Conservation (phyloP, 768 basidiomycete species). For the Gautieria morchelliformis region DNA sequence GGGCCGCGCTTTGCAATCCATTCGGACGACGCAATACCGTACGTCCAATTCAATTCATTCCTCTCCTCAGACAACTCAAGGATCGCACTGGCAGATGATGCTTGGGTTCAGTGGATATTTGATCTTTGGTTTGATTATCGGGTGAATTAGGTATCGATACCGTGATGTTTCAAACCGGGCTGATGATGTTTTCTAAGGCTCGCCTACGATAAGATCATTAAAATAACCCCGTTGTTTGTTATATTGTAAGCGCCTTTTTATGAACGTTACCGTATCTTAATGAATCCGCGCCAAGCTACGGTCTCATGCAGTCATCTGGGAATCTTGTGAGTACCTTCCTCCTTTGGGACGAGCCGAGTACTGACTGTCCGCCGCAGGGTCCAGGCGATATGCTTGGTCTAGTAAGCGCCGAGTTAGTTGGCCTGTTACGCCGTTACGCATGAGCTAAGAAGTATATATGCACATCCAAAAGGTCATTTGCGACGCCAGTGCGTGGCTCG, state of each 20-base stretch:
- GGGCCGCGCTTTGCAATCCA: slow-evolving; percentile 36
- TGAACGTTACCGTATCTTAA: neutral
- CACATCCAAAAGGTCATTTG: slow-evolving; percentile 36
- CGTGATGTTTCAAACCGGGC: neutral
- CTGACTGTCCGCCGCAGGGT: slow-evolving; percentile 31
- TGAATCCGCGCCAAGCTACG: slow-evolving; percentile 35
- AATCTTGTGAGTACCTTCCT: slow-evolving; percentile 37
- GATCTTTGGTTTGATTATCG: slow-evolving; percentile 34
- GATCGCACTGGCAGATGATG: slow-evolving; percentile 47
- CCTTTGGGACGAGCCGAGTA: neutral
- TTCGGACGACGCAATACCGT: slow-evolving; percentile 52
- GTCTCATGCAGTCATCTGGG: slow-evolving; percentile 64
- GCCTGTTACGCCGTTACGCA: neutral
- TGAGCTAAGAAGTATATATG: neutral
- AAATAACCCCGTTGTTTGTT: slow-evolving; percentile 55
- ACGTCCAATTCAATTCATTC: slow-evolving; percentile 15
- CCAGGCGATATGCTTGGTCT: slow-evolving; percentile 66
- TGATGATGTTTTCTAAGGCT: slow-evolving; percentile 20
- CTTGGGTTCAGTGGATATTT: slow-evolving; percentile 61
- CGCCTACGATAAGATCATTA: slow-evolving; percentile 52
- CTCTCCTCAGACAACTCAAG: neutral
- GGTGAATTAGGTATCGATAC: slow-evolving; percentile 17
- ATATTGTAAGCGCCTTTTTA: slow-evolving; percentile 38
- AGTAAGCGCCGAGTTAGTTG: slow-evolving; percentile 52
- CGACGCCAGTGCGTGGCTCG: slow-evolving; percentile 59